Evolutionary conservation across 805 yeast genomes (phyloP).

Genomic region (Zygoascus biomembranicola): DNA sequence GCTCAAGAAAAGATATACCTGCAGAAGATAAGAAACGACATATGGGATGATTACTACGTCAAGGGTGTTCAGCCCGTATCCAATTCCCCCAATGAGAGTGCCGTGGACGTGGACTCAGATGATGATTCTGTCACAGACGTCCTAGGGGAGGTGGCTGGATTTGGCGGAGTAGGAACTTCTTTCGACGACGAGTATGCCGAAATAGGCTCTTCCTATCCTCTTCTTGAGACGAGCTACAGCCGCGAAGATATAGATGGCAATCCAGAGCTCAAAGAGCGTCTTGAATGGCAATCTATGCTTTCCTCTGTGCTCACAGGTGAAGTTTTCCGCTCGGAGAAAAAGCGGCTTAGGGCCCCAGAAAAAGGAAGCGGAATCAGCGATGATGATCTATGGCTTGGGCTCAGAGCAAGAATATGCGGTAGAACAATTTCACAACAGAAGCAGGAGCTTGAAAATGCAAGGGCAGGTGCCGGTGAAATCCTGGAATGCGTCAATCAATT

Average conservation of each 20-base stretch:
- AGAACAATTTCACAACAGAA: slow-evolving; percentile 74
- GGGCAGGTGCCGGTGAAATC: slow-evolving; percentile 65
- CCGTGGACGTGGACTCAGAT: slow-evolving; percentile 26
- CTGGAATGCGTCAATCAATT: slow-evolving; percentile 62
- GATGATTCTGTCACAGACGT: slow-evolving; percentile 23
- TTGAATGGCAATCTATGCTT: slow-evolving; percentile 95
- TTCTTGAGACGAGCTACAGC: slow-evolving; percentile 13
- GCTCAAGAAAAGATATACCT: slow-evolving; percentile 64
- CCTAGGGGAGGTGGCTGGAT: slow-evolving; percentile 20
- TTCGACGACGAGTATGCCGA: slow-evolving; percentile 27
- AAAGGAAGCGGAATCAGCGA: slow-evolving; percentile 35
- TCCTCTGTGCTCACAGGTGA: slow-evolving; percentile 89
- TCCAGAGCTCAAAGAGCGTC: slow-evolving; percentile 48
- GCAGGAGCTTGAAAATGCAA: slow-evolving; percentile 54
- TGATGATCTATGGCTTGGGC: slow-evolving; percentile 80
- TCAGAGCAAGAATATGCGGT: slow-evolving; percentile 73
- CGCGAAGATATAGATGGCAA: slow-evolving; percentile 16
- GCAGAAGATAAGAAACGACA: slow-evolving; percentile 51
- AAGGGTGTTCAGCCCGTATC: slow-evolving; percentile 44
- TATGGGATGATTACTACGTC: slow-evolving; percentile 63
- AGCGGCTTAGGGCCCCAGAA: slow-evolving; percentile 37
- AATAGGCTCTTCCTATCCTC: slow-evolving; percentile 12
- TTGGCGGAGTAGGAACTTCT: slow-evolving; percentile 27
- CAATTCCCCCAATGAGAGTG: slow-evolving; percentile 20
- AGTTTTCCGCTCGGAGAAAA: slow-evolving; percentile 81